Evolutionary conservation across 2,329 filamentous ascomycete genomes (phyloP).

Genomic region (Sporothrix inflata): DNA sequence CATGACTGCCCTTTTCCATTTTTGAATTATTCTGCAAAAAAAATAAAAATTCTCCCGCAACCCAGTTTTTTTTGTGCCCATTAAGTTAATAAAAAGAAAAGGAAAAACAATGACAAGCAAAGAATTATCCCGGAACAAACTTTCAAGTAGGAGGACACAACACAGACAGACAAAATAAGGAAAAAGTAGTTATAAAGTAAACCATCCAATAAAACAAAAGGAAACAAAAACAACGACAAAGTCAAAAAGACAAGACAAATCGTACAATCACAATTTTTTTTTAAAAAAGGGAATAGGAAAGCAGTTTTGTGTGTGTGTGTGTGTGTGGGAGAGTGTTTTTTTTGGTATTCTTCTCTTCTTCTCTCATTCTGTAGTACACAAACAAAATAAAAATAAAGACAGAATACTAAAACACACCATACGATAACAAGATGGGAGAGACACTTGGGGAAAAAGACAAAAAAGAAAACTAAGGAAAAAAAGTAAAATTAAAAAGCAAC

Average conservation of each 20-base stretch:
- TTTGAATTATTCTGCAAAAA: background rate
- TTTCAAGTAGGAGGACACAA: background rate
- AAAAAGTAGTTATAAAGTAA: background rate
- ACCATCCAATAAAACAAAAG: background rate
- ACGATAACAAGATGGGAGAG: conserved; percentile 10
- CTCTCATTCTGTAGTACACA: conserved; percentile 19
- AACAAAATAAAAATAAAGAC: background rate
- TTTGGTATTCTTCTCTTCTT: background rate
- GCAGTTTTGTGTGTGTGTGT: background rate
- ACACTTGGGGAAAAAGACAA: conserved; percentile 3
- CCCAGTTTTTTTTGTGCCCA: conserved; percentile 10
- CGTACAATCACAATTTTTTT: conserved; percentile 18
- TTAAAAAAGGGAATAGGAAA: background rate
- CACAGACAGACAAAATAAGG: background rate
- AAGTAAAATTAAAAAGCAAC: conserved; percentile 4
- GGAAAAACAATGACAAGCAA: conserved; percentile 5
- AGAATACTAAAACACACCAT: conserved; percentile 10
- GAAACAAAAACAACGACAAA: background rate
- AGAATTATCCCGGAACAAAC: background rate
- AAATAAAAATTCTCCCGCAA: background rate
- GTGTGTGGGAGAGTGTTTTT: background rate
- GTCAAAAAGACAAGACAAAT: background rate
- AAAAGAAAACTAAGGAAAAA: background rate
- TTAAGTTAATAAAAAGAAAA: conserved; percentile 14
- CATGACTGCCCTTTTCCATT: background rate